These are phyloP conservation scores for Perilla frutescens DNA, from an alignment of 257 asterid genomes.

Conservation along the genomic window DNA sequence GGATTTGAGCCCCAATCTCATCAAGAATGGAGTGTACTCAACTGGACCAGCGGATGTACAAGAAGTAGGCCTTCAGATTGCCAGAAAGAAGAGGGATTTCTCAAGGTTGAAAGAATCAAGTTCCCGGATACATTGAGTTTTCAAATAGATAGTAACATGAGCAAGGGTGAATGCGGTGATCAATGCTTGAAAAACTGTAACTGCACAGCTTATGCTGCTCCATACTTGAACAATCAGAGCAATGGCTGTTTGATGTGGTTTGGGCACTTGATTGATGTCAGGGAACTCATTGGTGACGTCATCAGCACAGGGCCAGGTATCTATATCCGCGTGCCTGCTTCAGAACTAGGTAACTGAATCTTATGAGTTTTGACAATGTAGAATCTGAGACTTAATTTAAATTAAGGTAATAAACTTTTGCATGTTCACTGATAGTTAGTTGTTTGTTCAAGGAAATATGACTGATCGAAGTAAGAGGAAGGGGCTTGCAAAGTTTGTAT, in stretches of 20 bases:
- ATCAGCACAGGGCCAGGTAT: not conserved
- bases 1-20: conserved; percentile 42
- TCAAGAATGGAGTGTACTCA: conserved; percentile 31
- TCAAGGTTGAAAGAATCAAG: not conserved
- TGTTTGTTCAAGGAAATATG: not conserved
- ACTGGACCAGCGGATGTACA: conserved; percentile 41
- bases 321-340: conserved; percentile 5
- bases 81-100: conserved; percentile 5
- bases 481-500: not conserved
- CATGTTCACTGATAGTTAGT: not conserved
- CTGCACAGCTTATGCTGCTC: conserved; percentile 11
- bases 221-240: not conserved
- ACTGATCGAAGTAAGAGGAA: not conserved
- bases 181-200: not conserved
- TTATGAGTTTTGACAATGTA: no score
- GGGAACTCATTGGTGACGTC: not conserved
- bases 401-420: no score
- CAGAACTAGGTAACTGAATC: not conserved
- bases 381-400: no score
- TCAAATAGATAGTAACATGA: not conserved
- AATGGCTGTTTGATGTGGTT: conserved; percentile 17
- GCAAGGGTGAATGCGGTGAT: not conserved
- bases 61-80: not conserved
- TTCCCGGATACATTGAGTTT: conserved; percentile 4
- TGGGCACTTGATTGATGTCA: conserved; percentile 18